Base-by-base conservation (phyloP, 2,329 filamentous ascomycete genomes). In the Penicillium sp. region DNA sequence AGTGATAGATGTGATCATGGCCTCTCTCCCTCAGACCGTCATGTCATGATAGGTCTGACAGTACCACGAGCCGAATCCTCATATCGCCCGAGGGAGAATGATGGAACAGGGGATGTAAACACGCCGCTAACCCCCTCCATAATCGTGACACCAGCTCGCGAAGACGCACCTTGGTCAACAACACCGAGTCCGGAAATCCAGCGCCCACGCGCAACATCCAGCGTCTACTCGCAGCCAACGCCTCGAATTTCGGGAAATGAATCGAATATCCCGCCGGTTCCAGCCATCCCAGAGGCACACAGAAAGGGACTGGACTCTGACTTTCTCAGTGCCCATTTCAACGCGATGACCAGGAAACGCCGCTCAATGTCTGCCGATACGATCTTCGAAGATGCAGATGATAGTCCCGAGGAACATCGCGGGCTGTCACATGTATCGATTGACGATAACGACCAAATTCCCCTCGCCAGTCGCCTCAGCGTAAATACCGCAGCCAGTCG, bases 41-140 rank as follows among this genome's bases (percentile, higher is more conserved):
- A 74, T 10, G 74, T 80, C 13, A 68, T 76, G 52, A 79, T 79
- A 46, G 77, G 77, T 9, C 66, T 78, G 8, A 71, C 68, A 4
- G 65, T 79, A 15, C 71, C 75, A 24, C 62, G 62, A 36, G 54
- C 68, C 34, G 68, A 73, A 41, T 60, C 69, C 5, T 52, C 58
- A 1, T 55, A 63, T 18, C 56, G 53, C 20, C 26, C 57, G 12
- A 65, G 54, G 49, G 68, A 65, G 23, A 44, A 57, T 12, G 66
- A 72, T 27, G 64, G 65, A 52, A 56, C 63, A 23, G 57, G 61
- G 6, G 65, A 61, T 23, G 64, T 65, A 47, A 59, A 59, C 10
- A 74, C 73, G 2, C 74, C 75, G 1, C 64, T 68, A 15, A 78
- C 76, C 1, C 76, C 76, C 3, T 71, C 72, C 1, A 79, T 79